These are phyloP conservation scores for Eutrema heterophyllum DNA, from an alignment of 345 rosid genomes.

Conservation along the genomic window DNA sequence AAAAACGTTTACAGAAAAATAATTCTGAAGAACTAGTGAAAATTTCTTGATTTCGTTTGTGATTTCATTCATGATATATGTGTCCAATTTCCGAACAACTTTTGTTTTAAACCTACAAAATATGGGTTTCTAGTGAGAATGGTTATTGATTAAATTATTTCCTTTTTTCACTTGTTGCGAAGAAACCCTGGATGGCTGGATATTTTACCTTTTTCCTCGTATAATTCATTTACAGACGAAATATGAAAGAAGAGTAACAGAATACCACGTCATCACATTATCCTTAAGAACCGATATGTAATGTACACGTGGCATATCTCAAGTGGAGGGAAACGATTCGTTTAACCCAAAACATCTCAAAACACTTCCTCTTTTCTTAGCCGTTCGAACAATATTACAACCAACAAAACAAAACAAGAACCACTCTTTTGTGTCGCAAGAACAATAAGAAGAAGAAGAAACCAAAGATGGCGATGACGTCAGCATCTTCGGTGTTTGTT, in stretches of 20 bases:
- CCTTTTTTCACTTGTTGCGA: background rate
- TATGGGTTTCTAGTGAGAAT: background rate
- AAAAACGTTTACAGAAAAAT: background rate
- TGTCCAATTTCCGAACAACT: background rate
- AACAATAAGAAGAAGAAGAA: background rate
- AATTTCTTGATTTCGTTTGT: background rate
- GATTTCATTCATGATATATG: background rate
- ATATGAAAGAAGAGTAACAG: background rate
- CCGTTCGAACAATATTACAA: constrained; percentile 9
- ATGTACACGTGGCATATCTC: constrained; percentile 51
- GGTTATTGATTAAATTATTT: background rate
- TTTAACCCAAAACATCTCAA: constrained; percentile 26
- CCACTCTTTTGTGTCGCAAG: constrained; percentile 2
- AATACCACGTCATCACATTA: constrained; percentile 30
- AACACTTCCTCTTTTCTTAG: constrained; percentile 15
- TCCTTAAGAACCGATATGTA: constrained; percentile 40
- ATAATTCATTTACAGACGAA: background rate
- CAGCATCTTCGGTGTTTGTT: constrained; percentile 63
- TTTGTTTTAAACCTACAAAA: too few species aligned
- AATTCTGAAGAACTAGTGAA: background rate
- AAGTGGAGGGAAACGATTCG: constrained; percentile 56
- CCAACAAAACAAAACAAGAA: constrained; percentile 7
- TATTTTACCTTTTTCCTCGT: background rate
- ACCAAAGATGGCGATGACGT: constrained; percentile 43
- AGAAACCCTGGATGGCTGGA: background rate